Percentiles rank a stretch among this genome's conserved stretches.
phyloP scores from a whole-genome alignment of 176 grass and related monocot genomes.

The Ensete ventricosum region DNA sequence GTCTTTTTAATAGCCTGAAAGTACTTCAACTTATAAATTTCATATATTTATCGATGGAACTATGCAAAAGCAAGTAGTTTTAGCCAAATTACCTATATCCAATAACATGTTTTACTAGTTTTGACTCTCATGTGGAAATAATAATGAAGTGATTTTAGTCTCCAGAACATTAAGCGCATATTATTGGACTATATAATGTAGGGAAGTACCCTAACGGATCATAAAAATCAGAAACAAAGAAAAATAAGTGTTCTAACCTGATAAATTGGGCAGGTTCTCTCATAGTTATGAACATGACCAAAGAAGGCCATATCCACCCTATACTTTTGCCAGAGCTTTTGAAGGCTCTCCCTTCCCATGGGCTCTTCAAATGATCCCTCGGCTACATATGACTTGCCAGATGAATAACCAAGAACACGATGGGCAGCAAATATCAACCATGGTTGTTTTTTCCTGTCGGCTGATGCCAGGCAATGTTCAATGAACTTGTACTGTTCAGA shows the following conservation, averaged over 20 bases:
- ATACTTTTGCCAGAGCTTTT: conserved; percentile 66
- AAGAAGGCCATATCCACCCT: conserved; percentile 71
- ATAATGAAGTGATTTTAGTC: too few species aligned
- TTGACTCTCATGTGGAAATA: too few species aligned
- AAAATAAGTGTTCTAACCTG: conserved; percentile 19
- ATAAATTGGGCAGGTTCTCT: conserved; percentile 74
- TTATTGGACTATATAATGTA: too few species aligned
- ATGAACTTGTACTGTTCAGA: conserved; percentile 75
- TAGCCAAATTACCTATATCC: too few species aligned
- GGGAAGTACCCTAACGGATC: too few species aligned
- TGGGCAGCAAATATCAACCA: conserved; percentile 88
- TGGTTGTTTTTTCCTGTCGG: conserved; percentile 67
- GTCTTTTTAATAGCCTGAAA: too few species aligned
- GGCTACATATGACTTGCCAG: conserved; percentile 25
- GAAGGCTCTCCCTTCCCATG: conserved; percentile 51
- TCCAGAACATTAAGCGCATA: too few species aligned
- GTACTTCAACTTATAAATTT: too few species aligned
- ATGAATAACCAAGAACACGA: conserved; percentile 81
- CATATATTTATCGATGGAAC: too few species aligned
- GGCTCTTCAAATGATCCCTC: conserved; percentile 58
- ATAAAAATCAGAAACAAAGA: neutral
- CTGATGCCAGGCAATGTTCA: conserved; percentile 58
- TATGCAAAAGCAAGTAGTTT: too few species aligned
- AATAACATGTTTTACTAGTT: too few species aligned
- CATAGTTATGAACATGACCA: conserved; percentile 81